Percentiles rank a stretch among this genome's conserved stretches.
These are phyloP conservation scores for Anacardium occidentale DNA, from an alignment of 345 rosid species.

Conservation along the genomic window DNA sequence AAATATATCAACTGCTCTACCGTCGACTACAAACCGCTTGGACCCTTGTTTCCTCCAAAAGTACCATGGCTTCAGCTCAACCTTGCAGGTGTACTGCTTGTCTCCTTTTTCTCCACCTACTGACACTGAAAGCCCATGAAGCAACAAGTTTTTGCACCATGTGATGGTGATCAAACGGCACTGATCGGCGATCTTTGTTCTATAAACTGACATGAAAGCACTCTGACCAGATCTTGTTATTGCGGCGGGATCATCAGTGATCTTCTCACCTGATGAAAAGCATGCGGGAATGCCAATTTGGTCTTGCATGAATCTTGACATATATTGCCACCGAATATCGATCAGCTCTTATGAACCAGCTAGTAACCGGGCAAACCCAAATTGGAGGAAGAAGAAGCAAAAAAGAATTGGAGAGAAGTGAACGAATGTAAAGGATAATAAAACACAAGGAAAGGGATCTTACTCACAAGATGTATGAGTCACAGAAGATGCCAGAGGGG, in stretches of 20 bases:
- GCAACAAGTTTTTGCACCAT: slow-evolving; percentile 66
- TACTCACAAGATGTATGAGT: slow-evolving; percentile 29
- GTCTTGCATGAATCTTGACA: slow-evolving; percentile 45
- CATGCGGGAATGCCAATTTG: slow-evolving; percentile 60
- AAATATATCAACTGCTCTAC: slow-evolving; percentile 50
- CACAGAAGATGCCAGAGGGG: slow-evolving; percentile 50
- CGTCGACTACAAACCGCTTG: slow-evolving; percentile 47
- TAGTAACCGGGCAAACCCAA: not conserved
- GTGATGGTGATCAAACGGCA: slow-evolving; percentile 58
- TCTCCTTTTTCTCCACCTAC: slow-evolving; percentile 50
- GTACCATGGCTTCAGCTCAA: slow-evolving; percentile 76
- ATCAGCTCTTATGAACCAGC: slow-evolving; percentile 9
- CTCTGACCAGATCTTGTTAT: slow-evolving; percentile 67
- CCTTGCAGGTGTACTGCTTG: slow-evolving; percentile 49
- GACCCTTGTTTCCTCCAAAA: slow-evolving; percentile 79
- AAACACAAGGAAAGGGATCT: slow-evolving; percentile 23
- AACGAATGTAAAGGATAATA: not conserved
- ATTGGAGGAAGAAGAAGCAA: slow-evolving; percentile 8
- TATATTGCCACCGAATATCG: not conserved
- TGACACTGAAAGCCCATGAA: slow-evolving; percentile 57
- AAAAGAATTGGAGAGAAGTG: slow-evolving; percentile 21
- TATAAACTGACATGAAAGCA: slow-evolving; percentile 58
- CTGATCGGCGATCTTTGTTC: slow-evolving; percentile 56
- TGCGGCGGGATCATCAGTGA: slow-evolving; percentile 42
- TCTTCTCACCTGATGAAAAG: slow-evolving; percentile 53